phyloP scores from a whole-genome alignment of 305 asterid genomes.

The Solanum hybrid region DNA sequence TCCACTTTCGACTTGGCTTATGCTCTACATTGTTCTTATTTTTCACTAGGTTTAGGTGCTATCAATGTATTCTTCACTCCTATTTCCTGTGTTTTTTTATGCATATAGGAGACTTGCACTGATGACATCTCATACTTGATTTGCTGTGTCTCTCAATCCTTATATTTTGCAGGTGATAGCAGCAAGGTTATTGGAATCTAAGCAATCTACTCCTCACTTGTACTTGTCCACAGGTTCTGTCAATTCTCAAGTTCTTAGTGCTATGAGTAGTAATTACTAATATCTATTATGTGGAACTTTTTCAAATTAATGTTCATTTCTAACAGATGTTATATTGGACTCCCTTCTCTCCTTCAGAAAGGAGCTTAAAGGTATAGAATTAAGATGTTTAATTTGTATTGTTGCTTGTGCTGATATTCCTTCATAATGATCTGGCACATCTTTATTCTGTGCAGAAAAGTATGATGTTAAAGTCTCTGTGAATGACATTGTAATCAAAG shows the following conservation, averaged over 20 bases:
- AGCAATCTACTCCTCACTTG: constrained; percentile 85
- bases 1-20: neutral
- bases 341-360: constrained; percentile 89
- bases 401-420: constrained; percentile 12
- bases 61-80: neutral
- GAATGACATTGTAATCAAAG: constrained; percentile 93
- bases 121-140: neutral
- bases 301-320: constrained; percentile 20
- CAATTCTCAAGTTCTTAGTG: neutral
- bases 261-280: neutral
- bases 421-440: constrained; percentile 10
- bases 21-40: neutral
- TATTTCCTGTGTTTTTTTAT: neutral
- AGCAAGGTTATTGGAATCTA: constrained; percentile 84
- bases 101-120: neutral
- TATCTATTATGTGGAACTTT: constrained; percentile 8
- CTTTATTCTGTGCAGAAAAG: constrained; percentile 47
- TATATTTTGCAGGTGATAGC: constrained; percentile 68
- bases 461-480: constrained; percentile 93
- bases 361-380: constrained; percentile 75
- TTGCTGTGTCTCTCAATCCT: neutral
- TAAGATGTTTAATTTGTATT: constrained; percentile 5
- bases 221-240: constrained; percentile 77
- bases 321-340: constrained; percentile 82
- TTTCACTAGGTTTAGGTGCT: neutral